These are phyloP conservation scores for Aspergillus hancockii DNA, from an alignment of 495 filamentous ascomycete species.

Conservation along the genomic window DNA sequence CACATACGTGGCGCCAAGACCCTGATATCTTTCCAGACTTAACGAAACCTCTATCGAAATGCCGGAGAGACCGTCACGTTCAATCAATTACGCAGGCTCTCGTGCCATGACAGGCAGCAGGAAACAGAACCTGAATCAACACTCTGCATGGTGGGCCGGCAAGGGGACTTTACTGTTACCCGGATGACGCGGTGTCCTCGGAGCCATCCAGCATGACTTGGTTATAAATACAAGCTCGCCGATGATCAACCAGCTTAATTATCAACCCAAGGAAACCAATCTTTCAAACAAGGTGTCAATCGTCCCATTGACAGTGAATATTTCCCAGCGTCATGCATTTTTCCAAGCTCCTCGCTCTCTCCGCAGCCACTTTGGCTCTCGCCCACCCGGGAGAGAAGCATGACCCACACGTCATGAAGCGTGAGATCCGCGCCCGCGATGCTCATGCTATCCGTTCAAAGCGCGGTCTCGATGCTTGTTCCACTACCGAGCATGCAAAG, in stretches of 20 bases:
- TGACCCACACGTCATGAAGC: slow-evolving; percentile 32
- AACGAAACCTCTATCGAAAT: not conserved
- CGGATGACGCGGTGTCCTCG: not conserved
- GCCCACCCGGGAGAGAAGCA: slow-evolving; percentile 43
- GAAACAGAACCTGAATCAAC: not conserved
- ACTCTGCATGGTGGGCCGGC: not conserved
- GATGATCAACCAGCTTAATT: not conserved
- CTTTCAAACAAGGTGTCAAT: no score
- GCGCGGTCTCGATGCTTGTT: slow-evolving; percentile 30
- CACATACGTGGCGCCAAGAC: slow-evolving; percentile 27
- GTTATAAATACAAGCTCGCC: not conserved
- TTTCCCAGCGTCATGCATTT: slow-evolving; percentile 18
- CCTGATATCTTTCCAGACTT: not conserved
- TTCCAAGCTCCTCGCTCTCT: slow-evolving; percentile 29
- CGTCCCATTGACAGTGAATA: not conserved
- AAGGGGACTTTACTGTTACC: not conserved
- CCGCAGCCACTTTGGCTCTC: slow-evolving; percentile 27
- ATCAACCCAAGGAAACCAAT: slow-evolving; percentile 2
- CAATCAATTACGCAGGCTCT: not conserved
- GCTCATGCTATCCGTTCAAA: slow-evolving; percentile 29
- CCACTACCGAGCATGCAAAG: slow-evolving; percentile 26
- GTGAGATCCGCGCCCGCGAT: slow-evolving; percentile 33
- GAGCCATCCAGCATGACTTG: not conserved
- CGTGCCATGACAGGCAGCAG: not conserved
- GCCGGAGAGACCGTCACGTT: not conserved